A percentile compares a stretch with the other conserved stretches of the same genome.
Evolutionary conservation across 1,139 yeast species (phyloP).

Genomic region (Suhomyces choctaworum): DNA sequence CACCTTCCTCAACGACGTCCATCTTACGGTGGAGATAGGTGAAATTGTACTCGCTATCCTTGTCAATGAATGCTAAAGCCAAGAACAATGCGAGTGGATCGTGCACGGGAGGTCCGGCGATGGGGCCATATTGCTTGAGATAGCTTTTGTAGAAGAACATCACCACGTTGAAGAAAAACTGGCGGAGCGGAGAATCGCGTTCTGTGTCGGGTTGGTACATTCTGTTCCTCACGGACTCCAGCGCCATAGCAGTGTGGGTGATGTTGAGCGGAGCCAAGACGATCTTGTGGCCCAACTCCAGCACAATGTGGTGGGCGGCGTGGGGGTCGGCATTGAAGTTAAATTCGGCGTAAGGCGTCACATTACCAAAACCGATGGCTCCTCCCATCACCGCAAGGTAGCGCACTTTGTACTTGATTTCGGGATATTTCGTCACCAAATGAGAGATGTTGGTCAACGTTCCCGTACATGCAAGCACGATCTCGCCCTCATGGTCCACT

Average conservation of each 20-base stretch:
- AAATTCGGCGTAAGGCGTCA: slow-evolving; percentile 69
- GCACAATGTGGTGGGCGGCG: slow-evolving; percentile 64
- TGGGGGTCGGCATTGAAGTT: slow-evolving; percentile 75
- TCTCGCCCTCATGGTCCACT: slow-evolving; percentile 37
- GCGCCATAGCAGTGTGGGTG: slow-evolving; percentile 69
- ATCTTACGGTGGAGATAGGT: slow-evolving; percentile 31
- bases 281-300: slow-evolving; percentile 49
- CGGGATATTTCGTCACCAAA: slow-evolving; percentile 54
- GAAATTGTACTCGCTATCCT: slow-evolving; percentile 30
- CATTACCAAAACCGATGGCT: slow-evolving; percentile 49
- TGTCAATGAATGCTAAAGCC: slow-evolving; percentile 47
- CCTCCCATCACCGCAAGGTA: slow-evolving; percentile 78
- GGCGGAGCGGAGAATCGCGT: slow-evolving; percentile 43
- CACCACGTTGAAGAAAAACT: slow-evolving; percentile 57
- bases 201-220: slow-evolving; percentile 25
- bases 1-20: slow-evolving; percentile 30
- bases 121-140: slow-evolving; percentile 43
- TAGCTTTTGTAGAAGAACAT: slow-evolving; percentile 53
- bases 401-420: slow-evolving; percentile 45
- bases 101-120: slow-evolving; percentile 74
- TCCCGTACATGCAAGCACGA: slow-evolving; percentile 69
- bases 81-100: slow-evolving; percentile 76
- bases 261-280: slow-evolving; percentile 66
- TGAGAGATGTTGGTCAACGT: slow-evolving; percentile 69
- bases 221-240: slow-evolving; percentile 38